Evolutionary conservation across 2,329 filamentous ascomycete genomes (phyloP).

Genomic region (Penicillium occitanis): DNA sequence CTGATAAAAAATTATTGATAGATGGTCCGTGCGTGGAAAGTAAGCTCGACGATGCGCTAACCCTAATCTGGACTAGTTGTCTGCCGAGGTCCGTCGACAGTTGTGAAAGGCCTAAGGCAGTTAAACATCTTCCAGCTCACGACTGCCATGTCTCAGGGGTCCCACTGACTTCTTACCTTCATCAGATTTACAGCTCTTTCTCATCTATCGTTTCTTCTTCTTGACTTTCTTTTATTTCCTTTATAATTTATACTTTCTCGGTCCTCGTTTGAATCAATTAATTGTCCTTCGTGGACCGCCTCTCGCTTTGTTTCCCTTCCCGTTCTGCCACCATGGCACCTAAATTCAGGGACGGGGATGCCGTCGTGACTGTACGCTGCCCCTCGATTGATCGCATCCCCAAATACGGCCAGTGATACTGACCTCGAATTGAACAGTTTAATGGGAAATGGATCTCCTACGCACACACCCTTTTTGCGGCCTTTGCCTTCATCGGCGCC

Average conservation of each 20-base stretch:
- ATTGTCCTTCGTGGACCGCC: conserved; percentile 19
- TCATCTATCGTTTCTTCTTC: conserved; percentile 22
- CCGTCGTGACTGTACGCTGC: conserved; percentile 57
- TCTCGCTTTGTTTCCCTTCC: conserved; percentile 22
- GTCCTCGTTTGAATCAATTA: conserved; percentile 16
- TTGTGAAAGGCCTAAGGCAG: no score
- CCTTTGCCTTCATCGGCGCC: conserved; percentile 80
- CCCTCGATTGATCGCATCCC: conserved; percentile 27
- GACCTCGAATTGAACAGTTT: conserved; percentile 49
- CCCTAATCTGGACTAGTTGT: conserved; percentile 3
- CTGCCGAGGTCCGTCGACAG: background rate
- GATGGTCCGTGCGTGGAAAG: background rate
- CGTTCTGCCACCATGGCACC: conserved; percentile 54
- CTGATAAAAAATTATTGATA: conserved; percentile 3
- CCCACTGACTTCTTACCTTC: background rate
- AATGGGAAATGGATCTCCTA: conserved; percentile 90
- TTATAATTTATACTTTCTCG: background rate
- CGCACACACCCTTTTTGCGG: conserved; percentile 80
- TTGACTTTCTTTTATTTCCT: conserved; percentile 19
- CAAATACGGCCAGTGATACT: background rate
- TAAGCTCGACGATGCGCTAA: background rate
- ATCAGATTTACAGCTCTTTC: conserved; percentile 2
- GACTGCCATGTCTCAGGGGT: conserved; percentile 10
- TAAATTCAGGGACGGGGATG: conserved; percentile 63
- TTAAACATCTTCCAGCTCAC: background rate